Base-by-base conservation (phyloP, 768 basidiomycete genomes). In the Hygrophoropsis aurantiaca region DNA sequence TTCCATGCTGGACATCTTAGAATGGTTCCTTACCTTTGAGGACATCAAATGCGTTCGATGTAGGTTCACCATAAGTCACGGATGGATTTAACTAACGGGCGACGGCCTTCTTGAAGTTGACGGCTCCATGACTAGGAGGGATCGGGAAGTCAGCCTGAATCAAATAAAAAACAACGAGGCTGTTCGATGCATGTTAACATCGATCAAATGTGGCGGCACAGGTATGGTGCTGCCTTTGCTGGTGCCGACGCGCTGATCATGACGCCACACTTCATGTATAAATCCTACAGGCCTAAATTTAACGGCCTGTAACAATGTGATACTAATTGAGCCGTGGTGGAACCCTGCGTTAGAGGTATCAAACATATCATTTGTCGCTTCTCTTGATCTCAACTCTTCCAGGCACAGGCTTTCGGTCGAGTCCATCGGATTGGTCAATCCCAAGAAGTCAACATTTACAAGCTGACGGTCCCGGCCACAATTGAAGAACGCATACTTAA, bases 341-440 rank as follows among this genome's bases (percentile, higher is more conserved):
- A 40, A 40, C 26, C 39, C 39, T 23, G 39, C 39, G 26, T 20
- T 40, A 11, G 39, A 40, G 11, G 39, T 40, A 16, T 40, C 21
- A 23, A 8, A 20, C 26, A 20, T 23, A 15, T 13, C 11, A 11
- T 9, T 11, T 40, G 21, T 21, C 16, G 26, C 39, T 21, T 40
- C 19, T 8, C 11, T 23, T 21, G 18, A 25, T 40, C 26, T 40
- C 21, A n/a, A 23, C 39, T 23, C 39, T 40, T 6, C 11, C 7
- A 40, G 39, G 39, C 21, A 40, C 39, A 40, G 11, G 39, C 20
- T 40, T 40, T 40, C 26, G 39, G 26, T 20, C 39, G 39, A 9
- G 20, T 40, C 13, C 39, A 40, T 23, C 39, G 39, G 18, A 40
- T 40, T 40, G 39, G 39, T n/a, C 39, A 40, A 40, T n/a, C 26